Conservation (phyloP, 805 yeast genomes). For the Millerozyma acaciae region DNA sequence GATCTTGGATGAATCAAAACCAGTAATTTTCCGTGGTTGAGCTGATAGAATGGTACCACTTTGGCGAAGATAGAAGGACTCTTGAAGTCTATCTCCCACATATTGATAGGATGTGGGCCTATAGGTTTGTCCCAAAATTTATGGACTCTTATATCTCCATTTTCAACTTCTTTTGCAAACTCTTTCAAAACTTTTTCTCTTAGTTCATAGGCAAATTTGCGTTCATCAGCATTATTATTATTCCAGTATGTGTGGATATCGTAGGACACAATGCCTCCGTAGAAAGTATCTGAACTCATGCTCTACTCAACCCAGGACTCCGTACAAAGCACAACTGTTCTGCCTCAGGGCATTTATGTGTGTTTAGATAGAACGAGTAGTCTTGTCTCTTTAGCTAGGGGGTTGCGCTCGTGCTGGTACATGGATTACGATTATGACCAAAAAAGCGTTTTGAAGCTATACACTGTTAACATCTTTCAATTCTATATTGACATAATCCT, state of each 20-base stretch:
- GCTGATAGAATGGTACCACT: slow-evolving; percentile 48
- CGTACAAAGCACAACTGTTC: neutral
- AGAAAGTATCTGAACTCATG: slow-evolving; percentile 9
- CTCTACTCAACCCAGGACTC: neutral
- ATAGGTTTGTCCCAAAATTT: slow-evolving; percentile 45
- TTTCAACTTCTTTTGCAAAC: slow-evolving; percentile 39
- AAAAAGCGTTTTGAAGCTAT: too few relatives aligned
- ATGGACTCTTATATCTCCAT: slow-evolving; percentile 40
- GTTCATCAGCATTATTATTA: slow-evolving; percentile 29
- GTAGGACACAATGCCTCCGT: slow-evolving; percentile 33
- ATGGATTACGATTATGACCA: too few relatives aligned
- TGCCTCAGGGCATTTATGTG: neutral
- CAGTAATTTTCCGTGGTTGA: slow-evolving; percentile 48
- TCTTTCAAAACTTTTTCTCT: slow-evolving; percentile 37
- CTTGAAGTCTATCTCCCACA: slow-evolving; percentile 56
- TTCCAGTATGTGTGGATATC: slow-evolving; percentile 57
- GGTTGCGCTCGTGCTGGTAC: too few relatives aligned
- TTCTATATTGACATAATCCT: slow-evolving; percentile 19
- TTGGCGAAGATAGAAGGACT: slow-evolving; percentile 42
- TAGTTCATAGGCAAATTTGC: slow-evolving; percentile 31
- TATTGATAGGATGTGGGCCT: slow-evolving; percentile 57
- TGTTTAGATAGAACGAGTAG: too few relatives aligned
- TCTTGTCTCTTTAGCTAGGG: too few relatives aligned
- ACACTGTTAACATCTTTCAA: slow-evolving; percentile 19
- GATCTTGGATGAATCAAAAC: slow-evolving; percentile 55